Evolutionary conservation across 352 stramenopile species (phyloP).

Genomic region (Globisporangium barbulae): DNA sequence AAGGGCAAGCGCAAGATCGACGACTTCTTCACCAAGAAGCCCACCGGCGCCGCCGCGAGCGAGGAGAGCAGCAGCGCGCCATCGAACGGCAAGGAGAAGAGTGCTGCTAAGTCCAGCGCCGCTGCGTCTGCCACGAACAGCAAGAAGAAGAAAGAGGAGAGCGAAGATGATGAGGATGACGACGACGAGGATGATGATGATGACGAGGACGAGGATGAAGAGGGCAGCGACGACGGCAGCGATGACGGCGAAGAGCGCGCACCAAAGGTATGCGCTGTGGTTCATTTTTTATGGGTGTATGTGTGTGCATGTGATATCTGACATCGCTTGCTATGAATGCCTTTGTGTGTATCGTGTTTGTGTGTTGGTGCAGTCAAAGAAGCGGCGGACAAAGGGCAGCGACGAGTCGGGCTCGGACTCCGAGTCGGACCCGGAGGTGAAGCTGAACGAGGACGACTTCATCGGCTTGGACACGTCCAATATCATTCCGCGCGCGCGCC

Average conservation of each 20-base stretch:
- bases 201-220: slow-evolving; percentile 34
- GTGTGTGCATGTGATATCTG: background rate
- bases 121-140: slow-evolving; percentile 9
- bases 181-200: slow-evolving; percentile 48
- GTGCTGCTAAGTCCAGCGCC: slow-evolving; percentile 16
- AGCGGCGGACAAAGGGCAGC: slow-evolving; percentile 59
- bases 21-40: slow-evolving; percentile 22
- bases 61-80: slow-evolving; percentile 15
- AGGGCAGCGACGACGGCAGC: slow-evolving; percentile 29
- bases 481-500: slow-evolving; percentile 78
- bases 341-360: background rate
- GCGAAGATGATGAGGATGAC: slow-evolving; percentile 47
- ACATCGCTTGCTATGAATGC: background rate
- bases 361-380: slow-evolving; percentile 39
- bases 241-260: slow-evolving; percentile 46
- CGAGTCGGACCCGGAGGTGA: slow-evolving; percentile 72
- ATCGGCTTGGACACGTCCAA: slow-evolving; percentile 81
- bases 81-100: slow-evolving; percentile 34
- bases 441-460: slow-evolving; percentile 86
- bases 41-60: background rate
- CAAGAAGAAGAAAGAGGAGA: slow-evolving; percentile 27
- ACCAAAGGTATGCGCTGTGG: slow-evolving; percentile 24
- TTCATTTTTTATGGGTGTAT: background rate
- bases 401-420: slow-evolving; percentile 61
- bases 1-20: slow-evolving; percentile 44